Base-by-base conservation (phyloP, 1,284 basidiomycete genomes). In the Amylostereum chailletii region DNA sequence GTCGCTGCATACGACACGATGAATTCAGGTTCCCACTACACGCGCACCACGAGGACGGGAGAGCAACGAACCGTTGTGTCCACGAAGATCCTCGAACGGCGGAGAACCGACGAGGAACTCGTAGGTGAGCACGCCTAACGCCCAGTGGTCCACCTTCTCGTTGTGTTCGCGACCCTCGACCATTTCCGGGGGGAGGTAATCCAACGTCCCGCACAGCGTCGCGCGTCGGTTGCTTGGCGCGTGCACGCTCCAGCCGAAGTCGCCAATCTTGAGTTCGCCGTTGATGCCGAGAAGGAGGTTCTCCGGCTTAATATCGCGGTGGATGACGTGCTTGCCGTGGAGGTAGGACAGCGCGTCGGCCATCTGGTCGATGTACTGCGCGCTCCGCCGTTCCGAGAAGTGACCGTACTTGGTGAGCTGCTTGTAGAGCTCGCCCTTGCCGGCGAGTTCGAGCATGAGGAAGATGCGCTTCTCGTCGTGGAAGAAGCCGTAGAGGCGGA, bases 241-340 rank as follows among this genome's bases (percentile, higher is more conserved):
- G 65, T 99, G 96, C 2, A 99, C 95, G 61, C 89, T 93, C 95
- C 96, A 99, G 5, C 96, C 96, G 67, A 99, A 99, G 67, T 99
- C 96, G 4, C 84, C 96, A 55, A 99, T 97, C 76, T 99, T 99
- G 56, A 99, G 75, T 64, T 99, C 95, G 42, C 95, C 96, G 57
- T 94, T 90, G 60, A 99, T 83, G 10, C 94, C 95, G 6, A 99
- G 72, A 5, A 99, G 76, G 46, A 99, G 69, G 64, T 99, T 99
- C 70, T 98, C 96, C 0, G 96, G 96, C 68, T 99, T 99, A 74
- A 99, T 99, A 62, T 99, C 96, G 29, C 96, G 84, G 64, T 99
- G 96, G 52, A 99, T 99, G 57, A 99, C 92, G 62, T 99, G 94
- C 65, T 99, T 99, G 50, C 77, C 74, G 65, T 99, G 96, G 2